A percentile compares a stretch with the other conserved stretches of the same genome.
Evolutionary conservation across 768 basidiomycete genomes (phyloP).

Genomic region (Russula abietina): DNA sequence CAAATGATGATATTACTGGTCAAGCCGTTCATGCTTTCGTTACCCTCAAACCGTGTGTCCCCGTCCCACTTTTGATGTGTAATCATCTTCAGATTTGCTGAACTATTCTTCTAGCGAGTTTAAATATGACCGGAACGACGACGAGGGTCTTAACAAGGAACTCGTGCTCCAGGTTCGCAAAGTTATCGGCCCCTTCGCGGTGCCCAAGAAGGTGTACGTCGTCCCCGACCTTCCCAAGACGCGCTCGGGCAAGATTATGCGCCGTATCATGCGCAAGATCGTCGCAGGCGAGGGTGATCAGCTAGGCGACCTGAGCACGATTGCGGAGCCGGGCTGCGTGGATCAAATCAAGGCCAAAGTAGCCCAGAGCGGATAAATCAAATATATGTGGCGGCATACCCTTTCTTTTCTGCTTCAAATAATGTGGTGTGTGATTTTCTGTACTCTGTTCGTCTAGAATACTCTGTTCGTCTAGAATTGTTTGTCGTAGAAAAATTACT

Average conservation of each 20-base stretch:
- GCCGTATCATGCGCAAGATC: slow-evolving; percentile 94
- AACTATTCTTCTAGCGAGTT: slow-evolving; percentile 54
- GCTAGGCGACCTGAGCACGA: slow-evolving; percentile 89
- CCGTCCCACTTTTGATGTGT: neutral
- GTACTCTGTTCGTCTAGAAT: neutral
- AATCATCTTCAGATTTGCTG: neutral
- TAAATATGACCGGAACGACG: slow-evolving; percentile 62
- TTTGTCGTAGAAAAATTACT: neutral
- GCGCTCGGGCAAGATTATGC: slow-evolving; percentile 94
- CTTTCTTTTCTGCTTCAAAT: neutral
- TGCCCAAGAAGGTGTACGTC: slow-evolving; percentile 87
- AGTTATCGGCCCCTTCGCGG: slow-evolving; percentile 95
- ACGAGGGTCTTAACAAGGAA: slow-evolving; percentile 72
- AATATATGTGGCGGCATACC: neutral
- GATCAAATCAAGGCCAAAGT: slow-evolving; percentile 82
- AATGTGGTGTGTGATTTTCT: neutral
- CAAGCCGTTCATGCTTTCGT: slow-evolving; percentile 95
- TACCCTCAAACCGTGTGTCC: slow-evolving; percentile 84
- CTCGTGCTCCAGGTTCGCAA: slow-evolving; percentile 93
- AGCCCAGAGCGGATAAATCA: slow-evolving; percentile 29
- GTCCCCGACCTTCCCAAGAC: slow-evolving; percentile 90
- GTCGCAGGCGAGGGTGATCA: slow-evolving; percentile 92
- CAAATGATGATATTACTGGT: slow-evolving; percentile 81
- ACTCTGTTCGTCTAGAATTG: neutral
- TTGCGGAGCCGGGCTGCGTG: slow-evolving; percentile 83